Base-by-base conservation (phyloP, 2,329 filamentous ascomycete genomes). In the Aspergillus niger region DNA sequence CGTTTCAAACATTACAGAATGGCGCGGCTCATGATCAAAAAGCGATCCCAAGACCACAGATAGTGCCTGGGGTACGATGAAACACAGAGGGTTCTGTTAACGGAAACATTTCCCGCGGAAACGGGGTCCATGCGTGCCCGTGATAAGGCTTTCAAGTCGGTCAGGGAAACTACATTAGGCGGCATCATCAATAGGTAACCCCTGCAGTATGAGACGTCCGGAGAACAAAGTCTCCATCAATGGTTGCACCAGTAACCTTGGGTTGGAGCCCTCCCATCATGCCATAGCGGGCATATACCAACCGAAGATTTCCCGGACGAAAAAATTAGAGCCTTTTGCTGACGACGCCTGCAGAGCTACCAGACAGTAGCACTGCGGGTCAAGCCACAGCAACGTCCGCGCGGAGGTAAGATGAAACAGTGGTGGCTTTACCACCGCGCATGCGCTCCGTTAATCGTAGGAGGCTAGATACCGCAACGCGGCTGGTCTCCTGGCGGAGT, bases 361-460 rank as follows among this genome's bases (percentile, higher is more conserved):
- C n/a, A 73, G 2, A 57, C 57, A 32, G 38, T 50, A 4, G 70
- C 74, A 60, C 48, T 76, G 26, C n/a, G 62, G 43, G 65, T 65
- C 28, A 78, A 26, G 24, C 53, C 51, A 59, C 11, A 55, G 49
- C 3, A 63, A 58, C 20, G 54, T 65, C 28, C 57, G 67, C 43
- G 65, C 10, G 20, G 41, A 24, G 20, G 3, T 20, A 24, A 24
- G 41, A 20, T 44, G 20, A 44, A 44, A 44, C 41, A 22, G 20
- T 24, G 41, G 41, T 44, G 41, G 41, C 41, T 44, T 44, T 44
- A 44, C 20, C 41, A 20, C 41, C 20, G 41, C 20, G 41, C 41
- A 44, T 24, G 11, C 24, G 41, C 20, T 44, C 22, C 20, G 11
- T 36, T 15, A 13, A 11, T 15, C 32, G 32, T 11, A 11, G 6